phyloP scores from a whole-genome alignment of 441 rosid genomes.

The Biscutella laevigata region DNA sequence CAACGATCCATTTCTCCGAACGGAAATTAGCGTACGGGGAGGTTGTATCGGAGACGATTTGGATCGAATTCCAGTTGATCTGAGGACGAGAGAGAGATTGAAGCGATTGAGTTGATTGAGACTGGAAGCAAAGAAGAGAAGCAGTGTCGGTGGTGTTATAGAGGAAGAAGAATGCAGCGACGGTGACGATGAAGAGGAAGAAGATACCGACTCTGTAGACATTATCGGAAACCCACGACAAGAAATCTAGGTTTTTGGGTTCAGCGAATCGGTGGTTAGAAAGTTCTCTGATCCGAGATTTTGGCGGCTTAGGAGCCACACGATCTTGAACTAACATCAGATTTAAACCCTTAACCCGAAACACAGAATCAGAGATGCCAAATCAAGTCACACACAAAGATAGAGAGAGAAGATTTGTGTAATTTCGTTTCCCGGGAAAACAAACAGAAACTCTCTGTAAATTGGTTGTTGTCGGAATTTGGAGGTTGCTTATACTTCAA shows the following conservation, averaged over 20 bases:
- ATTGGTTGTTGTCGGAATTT: constrained; percentile 20
- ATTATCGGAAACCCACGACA: constrained; percentile 63
- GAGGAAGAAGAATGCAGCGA: constrained; percentile 58
- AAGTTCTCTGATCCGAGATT: constrained; percentile 36
- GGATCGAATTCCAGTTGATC: constrained; percentile 62
- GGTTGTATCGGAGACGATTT: constrained; percentile 42
- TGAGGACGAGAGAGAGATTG: constrained; percentile 46
- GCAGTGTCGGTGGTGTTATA: constrained; percentile 54
- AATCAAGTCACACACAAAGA: background rate
- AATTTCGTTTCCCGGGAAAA: background rate
- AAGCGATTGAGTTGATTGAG: constrained; percentile 41
- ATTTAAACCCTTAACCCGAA: constrained; percentile 5
- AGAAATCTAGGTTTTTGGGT: constrained; percentile 63
- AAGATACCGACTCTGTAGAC: constrained; percentile 39
- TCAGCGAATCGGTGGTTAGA: constrained; percentile 41
- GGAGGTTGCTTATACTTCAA: constrained; percentile 19
- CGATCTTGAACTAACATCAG: constrained; percentile 91
- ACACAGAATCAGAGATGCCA: background rate
- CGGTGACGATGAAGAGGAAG: constrained; percentile 40
- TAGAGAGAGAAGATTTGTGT: too few relatives aligned
- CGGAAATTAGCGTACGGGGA: constrained; percentile 59
- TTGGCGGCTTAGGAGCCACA: constrained; percentile 44
- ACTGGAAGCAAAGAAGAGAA: constrained; percentile 53
- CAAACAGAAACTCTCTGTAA: background rate
- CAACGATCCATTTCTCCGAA: constrained; percentile 79